Evolutionary conservation across 2,329 filamentous ascomycete species (phyloP), one percentile per base, ranked within the genome.

Genomic region (Mariannaea elegans): DNA sequence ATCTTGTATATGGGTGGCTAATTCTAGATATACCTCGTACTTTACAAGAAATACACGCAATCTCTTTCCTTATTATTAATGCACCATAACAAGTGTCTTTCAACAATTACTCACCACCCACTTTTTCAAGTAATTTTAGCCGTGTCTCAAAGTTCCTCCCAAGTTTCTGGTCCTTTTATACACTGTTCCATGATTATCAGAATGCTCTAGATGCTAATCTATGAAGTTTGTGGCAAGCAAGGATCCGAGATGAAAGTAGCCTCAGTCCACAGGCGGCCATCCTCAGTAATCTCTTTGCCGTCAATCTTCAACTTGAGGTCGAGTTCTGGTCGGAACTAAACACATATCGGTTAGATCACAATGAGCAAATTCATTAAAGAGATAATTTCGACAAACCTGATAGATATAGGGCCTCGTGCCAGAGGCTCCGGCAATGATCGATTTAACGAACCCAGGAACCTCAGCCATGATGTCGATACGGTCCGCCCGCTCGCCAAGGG

Each of bases 321-420:
- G 54, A 92, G 76, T 65, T 84, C 83, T 27, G 91, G 90, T 10
- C 83, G 83, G 77, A 89, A 98, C 90, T 97, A 65, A 1, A 14
- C 19, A 8, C 19, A 12, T 21, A 24, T 31, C 56, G 32, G 42
- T 68, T 27, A 21, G 68, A 60, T 41, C 49, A 65, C 44, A 44
- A 34, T 56, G 36, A 31, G 16, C 31, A 71, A 31, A 50, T 27
- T 6, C 9, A 19, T 44, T 19, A 29, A 13, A 21, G 45, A 36
- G 38, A 10, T 21, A 42, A 44, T 32, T 47, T 32, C 46, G 24
- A 75, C 83, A 66, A 77, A 94, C 92, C 84, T 97, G 95, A 79
- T 97, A 99, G 71, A 99, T 97, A 77, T 97, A 99, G 4, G 95
- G 95, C 82, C 93, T 95, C 18, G 95, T 97, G 63, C 95, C 95